Base-by-base conservation (phyloP, 192 early-diverging fungal species). In the Backusella macrospora region DNA sequence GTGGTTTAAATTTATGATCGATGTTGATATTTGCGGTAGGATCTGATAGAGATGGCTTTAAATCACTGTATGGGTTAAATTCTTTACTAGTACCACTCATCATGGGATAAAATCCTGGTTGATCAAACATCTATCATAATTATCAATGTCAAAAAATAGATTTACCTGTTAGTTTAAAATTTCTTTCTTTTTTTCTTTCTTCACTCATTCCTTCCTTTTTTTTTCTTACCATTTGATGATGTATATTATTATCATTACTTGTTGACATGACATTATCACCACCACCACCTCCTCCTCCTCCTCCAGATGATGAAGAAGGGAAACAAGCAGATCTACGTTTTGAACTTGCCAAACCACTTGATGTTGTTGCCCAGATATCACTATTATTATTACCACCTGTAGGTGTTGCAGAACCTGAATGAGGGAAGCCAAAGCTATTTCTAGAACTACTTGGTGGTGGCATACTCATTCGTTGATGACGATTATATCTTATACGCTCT, bases 21-120 rank as follows among this genome's bases (percentile, higher is more conserved):
- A 68, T 26, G 5, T 68, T 43, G 2, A 10, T 18, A 3, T 21
- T 14, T 5, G 44, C 5, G 13, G 26, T 68, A n/a, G 67, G 44
- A 21, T 68, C 67, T 10, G 65, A 40, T 16, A 66, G 21, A 18
- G 67, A 47, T 7, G 67, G 45, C 1, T 38, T 40, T 18, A 40
- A 5, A 18, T 66, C 65, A 46, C 44, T 47, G 7, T 68, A 68
- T 12, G 67, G 67, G 47, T 68, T 68, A 45, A 68, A 68, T 4
- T 68, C 67, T 13, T 59, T 59, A 16, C 21, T 47, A 46, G 2
- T 26, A 1, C 26, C 10, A 3, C 37, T 26, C 67, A 68, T 68
- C n/a, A 8, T 43, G 21, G 67, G 67, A 45, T 68, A 68, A 47
- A 68, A 68, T 8, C 45, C 45, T 8, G 45, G 7, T 7, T 47